Percentiles rank a stretch among this genome's conserved stretches.
Evolutionary conservation across 805 yeast species (phyloP).

Genomic region (Myxozyma nipponensis): DNA sequence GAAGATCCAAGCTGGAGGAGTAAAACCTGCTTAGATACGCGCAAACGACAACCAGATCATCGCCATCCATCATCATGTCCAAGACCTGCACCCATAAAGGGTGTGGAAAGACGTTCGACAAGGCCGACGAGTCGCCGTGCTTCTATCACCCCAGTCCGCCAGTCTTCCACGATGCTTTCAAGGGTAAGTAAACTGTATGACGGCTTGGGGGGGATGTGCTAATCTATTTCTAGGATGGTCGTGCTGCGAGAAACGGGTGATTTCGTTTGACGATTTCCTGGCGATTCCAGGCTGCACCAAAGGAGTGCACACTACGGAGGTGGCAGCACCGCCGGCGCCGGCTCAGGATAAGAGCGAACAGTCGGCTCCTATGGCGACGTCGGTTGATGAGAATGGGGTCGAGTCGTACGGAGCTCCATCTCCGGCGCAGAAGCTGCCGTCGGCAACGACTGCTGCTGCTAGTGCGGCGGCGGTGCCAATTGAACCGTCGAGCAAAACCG

Average conservation of each 20-base stretch:
- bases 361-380: slow-evolving; percentile 6
- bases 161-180: slow-evolving; percentile 31
- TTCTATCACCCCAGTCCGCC: slow-evolving; percentile 31
- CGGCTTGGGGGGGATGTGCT: neutral
- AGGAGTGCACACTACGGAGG: slow-evolving; percentile 29
- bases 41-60: neutral
- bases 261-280: slow-evolving; percentile 31
- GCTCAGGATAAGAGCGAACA: slow-evolving; percentile 1
- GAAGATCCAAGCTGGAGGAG: no score
- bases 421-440: neutral
- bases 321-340: slow-evolving; percentile 11
- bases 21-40: no score
- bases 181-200: slow-evolving; percentile 15
- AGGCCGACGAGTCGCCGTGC: slow-evolving; percentile 22
- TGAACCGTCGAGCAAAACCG: slow-evolving; percentile 13
- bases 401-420: slow-evolving; percentile 24
- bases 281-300: slow-evolving; percentile 30
- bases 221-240: slow-evolving; percentile 26
- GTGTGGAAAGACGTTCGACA: slow-evolving; percentile 20
- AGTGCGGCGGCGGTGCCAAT: neutral
- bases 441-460: neutral
- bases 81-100: slow-evolving; percentile 24
- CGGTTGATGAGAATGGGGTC: slow-evolving; percentile 22
- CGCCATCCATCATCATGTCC: slow-evolving; percentile 16
- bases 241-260: slow-evolving; percentile 30